Conservation (phyloP, 2,329 filamentous ascomycete species). For the Diaporthe capsici region DNA sequence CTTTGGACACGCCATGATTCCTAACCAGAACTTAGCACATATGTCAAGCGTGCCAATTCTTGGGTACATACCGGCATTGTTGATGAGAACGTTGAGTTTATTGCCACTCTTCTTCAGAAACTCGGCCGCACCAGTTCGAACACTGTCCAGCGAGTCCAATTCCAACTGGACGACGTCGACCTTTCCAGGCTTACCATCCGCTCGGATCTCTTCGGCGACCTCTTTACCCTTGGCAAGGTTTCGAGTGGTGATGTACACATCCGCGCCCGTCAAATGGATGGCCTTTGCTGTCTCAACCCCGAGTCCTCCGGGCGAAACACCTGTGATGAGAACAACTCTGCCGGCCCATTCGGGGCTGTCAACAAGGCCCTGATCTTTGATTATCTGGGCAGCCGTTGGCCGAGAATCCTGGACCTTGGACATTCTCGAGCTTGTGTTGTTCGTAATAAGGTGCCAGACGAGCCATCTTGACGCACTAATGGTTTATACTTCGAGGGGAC, state of each 20-base stretch:
- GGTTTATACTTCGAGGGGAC: background rate
- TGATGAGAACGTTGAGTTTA: slow-evolving; percentile 46
- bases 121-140: slow-evolving; percentile 47
- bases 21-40: slow-evolving; percentile 41
- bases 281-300: slow-evolving; percentile 55
- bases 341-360: slow-evolving; percentile 44
- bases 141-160: slow-evolving; percentile 49
- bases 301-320: slow-evolving; percentile 52
- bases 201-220: slow-evolving; percentile 44
- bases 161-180: slow-evolving; percentile 53
- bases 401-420: slow-evolving; percentile 30
- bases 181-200: slow-evolving; percentile 42
- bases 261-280: slow-evolving; percentile 52
- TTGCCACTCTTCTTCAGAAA: slow-evolving; percentile 47
- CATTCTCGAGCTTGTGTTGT: slow-evolving; percentile 2
- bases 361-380: slow-evolving; percentile 44
- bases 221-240: slow-evolving; percentile 50
- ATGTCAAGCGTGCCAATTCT: slow-evolving; percentile 46
- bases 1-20: slow-evolving; percentile 56
- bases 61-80: slow-evolving; percentile 53
- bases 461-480: background rate
- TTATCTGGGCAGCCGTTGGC: slow-evolving; percentile 40
- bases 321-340: slow-evolving; percentile 55
- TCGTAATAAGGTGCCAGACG: slow-evolving; percentile 16
- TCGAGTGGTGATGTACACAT: slow-evolving; percentile 52